A percentile compares a stretch with the other conserved stretches of the same genome.
Evolutionary conservation across 805 yeast species (phyloP).

Genomic region (Metschnikowia picachoensis): DNA sequence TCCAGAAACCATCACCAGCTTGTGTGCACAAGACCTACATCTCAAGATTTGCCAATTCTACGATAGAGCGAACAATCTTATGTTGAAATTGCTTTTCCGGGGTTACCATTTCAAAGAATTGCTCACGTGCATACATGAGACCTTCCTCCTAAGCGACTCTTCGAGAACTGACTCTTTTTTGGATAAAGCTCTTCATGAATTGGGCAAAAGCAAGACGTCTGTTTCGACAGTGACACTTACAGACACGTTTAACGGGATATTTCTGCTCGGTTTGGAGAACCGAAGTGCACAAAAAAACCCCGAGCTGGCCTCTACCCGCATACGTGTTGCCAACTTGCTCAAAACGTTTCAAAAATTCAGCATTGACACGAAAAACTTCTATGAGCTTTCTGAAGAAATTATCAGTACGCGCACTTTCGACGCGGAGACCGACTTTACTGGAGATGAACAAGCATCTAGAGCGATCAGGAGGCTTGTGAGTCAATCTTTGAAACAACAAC

Average conservation of each 20-base stretch:
- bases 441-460: conserved; percentile 13
- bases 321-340: conserved; percentile 2
- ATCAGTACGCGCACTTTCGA: conserved; percentile 52
- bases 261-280: conserved; percentile 1
- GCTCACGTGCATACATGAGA: conserved; percentile 48
- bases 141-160: conserved; percentile 54
- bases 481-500: conserved; percentile 13
- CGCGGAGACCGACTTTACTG: conserved; percentile 44
- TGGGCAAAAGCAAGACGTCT: conserved; percentile 40
- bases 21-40: conserved; percentile 45
- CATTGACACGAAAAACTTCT: conserved; percentile 43
- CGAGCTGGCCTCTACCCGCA: not conserved
- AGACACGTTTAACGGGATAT: conserved; percentile 10
- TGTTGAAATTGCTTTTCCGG: conserved; percentile 53
- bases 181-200: conserved; percentile 47
- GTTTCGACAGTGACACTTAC: conserved; percentile 21
- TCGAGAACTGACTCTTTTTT: conserved; percentile 52
- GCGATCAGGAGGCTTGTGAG: conserved; percentile 16
- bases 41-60: conserved; percentile 60
- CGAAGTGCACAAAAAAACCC: not conserved
- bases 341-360: conserved; percentile 26
- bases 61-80: conserved; percentile 57
- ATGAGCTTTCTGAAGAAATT: conserved; percentile 45
- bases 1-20: conserved; percentile 24
- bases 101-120: conserved; percentile 55